Percentiles rank a stretch among this genome's conserved stretches.
Conservation (phyloP, 2,329 filamentous ascomycete species). For the Botrytis fragariae region DNA sequence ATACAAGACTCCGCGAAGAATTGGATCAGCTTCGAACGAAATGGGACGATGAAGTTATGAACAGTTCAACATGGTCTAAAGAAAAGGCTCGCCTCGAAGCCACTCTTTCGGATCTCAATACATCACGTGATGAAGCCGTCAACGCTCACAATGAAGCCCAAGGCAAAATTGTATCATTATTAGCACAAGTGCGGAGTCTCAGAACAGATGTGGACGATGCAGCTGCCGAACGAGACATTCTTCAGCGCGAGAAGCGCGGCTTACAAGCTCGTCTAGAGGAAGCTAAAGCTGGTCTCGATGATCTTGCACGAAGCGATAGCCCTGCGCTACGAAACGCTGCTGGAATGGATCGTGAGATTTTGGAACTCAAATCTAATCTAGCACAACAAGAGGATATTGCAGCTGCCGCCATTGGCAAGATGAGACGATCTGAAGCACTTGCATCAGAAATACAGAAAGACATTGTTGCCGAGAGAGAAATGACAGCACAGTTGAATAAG, state of each 20-base stretch:
- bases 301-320: conserved; percentile 79
- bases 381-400: conserved; percentile 94
- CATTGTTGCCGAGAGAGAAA: conserved; percentile 80
- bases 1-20: conserved; percentile 86
- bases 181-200: conserved; percentile 84
- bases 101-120: conserved; percentile 81
- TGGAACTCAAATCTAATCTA: conserved; percentile 83
- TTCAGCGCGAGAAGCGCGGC: conserved; percentile 85
- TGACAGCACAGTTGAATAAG: conserved; percentile 76
- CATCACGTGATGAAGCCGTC: conserved; percentile 90
- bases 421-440: conserved; percentile 88
- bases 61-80: conserved; percentile 97
- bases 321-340: conserved; percentile 88
- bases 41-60: conserved; percentile 97
- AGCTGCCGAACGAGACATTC: conserved; percentile 76
- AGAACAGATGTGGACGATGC: conserved; percentile 84
- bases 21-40: conserved; percentile 91
- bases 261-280: conserved; percentile 83
- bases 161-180: conserved; percentile 82
- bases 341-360: conserved; percentile 79
- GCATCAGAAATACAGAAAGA: conserved; percentile 91
- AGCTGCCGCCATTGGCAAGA: conserved; percentile 90
- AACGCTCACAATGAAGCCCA: conserved; percentile 94
- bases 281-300: conserved; percentile 83
- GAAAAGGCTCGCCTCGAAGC: conserved; percentile 91